These are phyloP conservation scores for Fusarium pseudoanthophilum DNA, from an alignment of 2,329 filamentous ascomycete genomes.

Conservation along the genomic window DNA sequence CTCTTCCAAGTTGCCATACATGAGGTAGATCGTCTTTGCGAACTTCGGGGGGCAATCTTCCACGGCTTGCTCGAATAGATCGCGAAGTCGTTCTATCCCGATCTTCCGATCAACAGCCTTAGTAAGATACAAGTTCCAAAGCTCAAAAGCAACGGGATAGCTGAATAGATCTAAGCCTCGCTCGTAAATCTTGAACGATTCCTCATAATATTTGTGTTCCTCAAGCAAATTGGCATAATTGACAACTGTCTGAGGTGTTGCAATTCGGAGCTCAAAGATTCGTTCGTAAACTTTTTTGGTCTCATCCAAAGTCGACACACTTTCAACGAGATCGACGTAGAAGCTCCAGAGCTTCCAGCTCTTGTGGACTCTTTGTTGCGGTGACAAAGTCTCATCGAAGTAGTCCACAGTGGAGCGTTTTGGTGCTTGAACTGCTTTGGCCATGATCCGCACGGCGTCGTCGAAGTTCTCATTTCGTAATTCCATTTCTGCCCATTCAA, in stretches of 20 bases:
- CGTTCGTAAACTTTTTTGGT: slow-evolving; percentile 95
- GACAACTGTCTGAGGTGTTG: slow-evolving; percentile 97
- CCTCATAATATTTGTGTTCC: slow-evolving; percentile 94
- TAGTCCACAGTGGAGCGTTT: slow-evolving; percentile 99
- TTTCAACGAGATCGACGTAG: slow-evolving; percentile 97
- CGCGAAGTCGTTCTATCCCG: slow-evolving; percentile 90
- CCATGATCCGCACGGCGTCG: slow-evolving; percentile 93
- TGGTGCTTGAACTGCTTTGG: slow-evolving; percentile 95
- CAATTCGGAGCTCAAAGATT: slow-evolving; percentile 97
- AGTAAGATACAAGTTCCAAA: slow-evolving; percentile 98
- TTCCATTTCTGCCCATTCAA: slow-evolving; percentile 99
- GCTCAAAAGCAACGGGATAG: slow-evolving; percentile 96
- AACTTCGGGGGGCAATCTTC: slow-evolving; percentile 96
- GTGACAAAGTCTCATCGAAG: slow-evolving; percentile 92
- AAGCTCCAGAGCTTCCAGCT: slow-evolving; percentile 99
- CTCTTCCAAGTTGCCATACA: slow-evolving; percentile 98
- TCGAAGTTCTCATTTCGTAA: slow-evolving; percentile 96
- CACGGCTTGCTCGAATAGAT: slow-evolving; percentile 96
- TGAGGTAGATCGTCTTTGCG: slow-evolving; percentile 93
- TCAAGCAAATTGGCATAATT: slow-evolving; percentile 97
- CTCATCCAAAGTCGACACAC: slow-evolving; percentile 89
- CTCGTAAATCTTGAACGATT: slow-evolving; percentile 98
- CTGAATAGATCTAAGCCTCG: slow-evolving; percentile 97
- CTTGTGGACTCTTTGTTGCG: slow-evolving; percentile 97
- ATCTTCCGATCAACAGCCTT: slow-evolving; percentile 98